Percentiles rank a stretch among this genome's conserved stretches.
Conservation (phyloP, 169 alveolate species). For the Eimeria sp. region DNA sequence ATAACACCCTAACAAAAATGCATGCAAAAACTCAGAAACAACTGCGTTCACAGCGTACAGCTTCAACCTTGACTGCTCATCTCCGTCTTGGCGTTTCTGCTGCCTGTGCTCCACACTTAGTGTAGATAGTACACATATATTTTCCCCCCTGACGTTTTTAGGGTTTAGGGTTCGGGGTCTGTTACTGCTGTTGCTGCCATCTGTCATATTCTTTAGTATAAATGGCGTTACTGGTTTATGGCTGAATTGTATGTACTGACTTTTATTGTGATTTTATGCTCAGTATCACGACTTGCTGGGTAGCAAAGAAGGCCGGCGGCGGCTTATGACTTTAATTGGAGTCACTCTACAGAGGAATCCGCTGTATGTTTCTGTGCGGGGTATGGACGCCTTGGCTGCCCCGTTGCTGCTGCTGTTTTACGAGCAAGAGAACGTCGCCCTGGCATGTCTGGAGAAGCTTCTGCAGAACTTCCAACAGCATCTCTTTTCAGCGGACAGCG, state of each 20-base stretch:
- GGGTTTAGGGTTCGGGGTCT: neutral
- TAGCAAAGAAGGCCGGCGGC: conserved; percentile 68
- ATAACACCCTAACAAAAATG: too few species aligned
- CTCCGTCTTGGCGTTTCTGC: too few species aligned
- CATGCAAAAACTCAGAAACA: too few species aligned
- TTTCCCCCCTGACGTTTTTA: too few species aligned
- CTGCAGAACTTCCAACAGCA: conserved; percentile 59
- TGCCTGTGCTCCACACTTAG: too few species aligned
- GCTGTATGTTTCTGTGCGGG: conserved; percentile 54
- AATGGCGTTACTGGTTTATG: neutral
- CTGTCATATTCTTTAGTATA: too few species aligned
- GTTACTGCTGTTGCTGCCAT: neutral
- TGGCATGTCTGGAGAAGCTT: conserved; percentile 46
- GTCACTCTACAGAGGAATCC: conserved; percentile 55
- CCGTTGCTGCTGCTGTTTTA: conserved; percentile 61
- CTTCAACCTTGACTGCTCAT: too few species aligned
- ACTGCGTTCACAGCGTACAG: too few species aligned
- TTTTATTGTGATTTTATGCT: neutral
- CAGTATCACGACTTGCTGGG: conserved; percentile 80
- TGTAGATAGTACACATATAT: too few species aligned
- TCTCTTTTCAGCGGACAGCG: conserved; percentile 66
- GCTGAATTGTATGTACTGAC: neutral
- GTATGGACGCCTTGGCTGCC: conserved; percentile 78
- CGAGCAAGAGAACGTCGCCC: conserved; percentile 52
- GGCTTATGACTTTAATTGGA: conserved; percentile 35